Conservation (phyloP, 768 basidiomycete genomes). For the Leccinum fibrillosum region DNA sequence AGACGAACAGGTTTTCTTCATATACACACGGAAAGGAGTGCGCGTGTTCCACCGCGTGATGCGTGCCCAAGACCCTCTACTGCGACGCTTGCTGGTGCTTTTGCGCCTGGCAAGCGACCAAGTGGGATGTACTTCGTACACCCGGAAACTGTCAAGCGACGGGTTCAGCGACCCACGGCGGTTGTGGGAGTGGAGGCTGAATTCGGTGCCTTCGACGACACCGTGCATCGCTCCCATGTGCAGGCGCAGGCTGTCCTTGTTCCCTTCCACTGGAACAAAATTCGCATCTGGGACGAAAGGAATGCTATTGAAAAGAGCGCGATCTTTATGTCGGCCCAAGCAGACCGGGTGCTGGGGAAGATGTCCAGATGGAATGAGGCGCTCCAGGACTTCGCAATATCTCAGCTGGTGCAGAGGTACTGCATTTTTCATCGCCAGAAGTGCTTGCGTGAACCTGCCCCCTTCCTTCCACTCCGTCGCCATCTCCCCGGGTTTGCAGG, state of each 20-base stretch:
- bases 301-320: conserved; percentile 51
- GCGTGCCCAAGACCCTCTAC: conserved; percentile 52
- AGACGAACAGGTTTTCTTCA: conserved; percentile 46
- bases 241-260: conserved; percentile 43
- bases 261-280: conserved; percentile 44
- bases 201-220: conserved; percentile 58
- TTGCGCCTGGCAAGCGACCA: conserved; percentile 53
- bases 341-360: conserved; percentile 46
- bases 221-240: conserved; percentile 62
- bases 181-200: conserved; percentile 62
- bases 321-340: conserved; percentile 46
- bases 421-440: conserved; percentile 45
- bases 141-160: conserved; percentile 46
- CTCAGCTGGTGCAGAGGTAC: conserved; percentile 53
- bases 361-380: conserved; percentile 37
- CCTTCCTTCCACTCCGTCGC: conserved; percentile 63
- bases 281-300: conserved; percentile 52
- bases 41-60: conserved; percentile 54
- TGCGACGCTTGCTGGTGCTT: conserved; percentile 30
- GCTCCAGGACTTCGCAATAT: conserved; percentile 46
- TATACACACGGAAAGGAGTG: conserved; percentile 51
- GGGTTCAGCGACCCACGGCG: conserved; percentile 56
- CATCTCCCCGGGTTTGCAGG: conserved; percentile 50
- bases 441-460: conserved; percentile 56
- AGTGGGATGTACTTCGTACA: conserved; percentile 52